These are phyloP conservation scores for Nigrospora sphaerica DNA, from an alignment of 2,329 filamentous ascomycete species.

Conservation along the genomic window DNA sequence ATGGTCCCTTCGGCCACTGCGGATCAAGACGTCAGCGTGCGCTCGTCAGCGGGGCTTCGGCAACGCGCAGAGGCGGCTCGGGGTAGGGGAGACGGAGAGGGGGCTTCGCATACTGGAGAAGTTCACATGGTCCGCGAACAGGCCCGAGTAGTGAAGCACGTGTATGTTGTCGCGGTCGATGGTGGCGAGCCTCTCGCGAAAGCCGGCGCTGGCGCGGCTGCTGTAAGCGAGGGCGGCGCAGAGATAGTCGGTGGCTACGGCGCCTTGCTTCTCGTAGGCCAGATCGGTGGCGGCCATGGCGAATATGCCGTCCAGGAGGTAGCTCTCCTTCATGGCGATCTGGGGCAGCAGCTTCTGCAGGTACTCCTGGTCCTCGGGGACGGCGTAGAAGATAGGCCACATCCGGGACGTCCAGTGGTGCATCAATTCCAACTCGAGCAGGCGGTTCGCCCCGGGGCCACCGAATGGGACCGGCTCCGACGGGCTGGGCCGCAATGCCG, in stretches of 20 bases:
- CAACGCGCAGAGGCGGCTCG: too few relatives aligned
- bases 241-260: neutral
- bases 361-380: neutral
- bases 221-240: neutral
- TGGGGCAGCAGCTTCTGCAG: neutral
- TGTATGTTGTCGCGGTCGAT: neutral
- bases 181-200: neutral
- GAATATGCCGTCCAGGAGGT: neutral
- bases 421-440: neutral
- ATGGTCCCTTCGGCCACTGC: too few relatives aligned
- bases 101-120: neutral
- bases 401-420: neutral
- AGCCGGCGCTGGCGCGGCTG: neutral
- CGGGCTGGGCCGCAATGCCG: neutral
- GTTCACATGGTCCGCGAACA: neutral
- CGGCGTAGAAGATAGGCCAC: neutral
- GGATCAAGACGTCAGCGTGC: too few relatives aligned
- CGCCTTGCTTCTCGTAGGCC: neutral
- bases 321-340: neutral
- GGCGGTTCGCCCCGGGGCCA: neutral
- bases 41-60: too few relatives aligned
- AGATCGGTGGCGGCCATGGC: neutral
- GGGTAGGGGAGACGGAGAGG: too few relatives aligned
- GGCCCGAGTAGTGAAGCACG: neutral
- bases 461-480: neutral